Conservation (phyloP, 2,329 filamentous ascomycete genomes). For the Microcyclospora tardicrescens region DNA sequence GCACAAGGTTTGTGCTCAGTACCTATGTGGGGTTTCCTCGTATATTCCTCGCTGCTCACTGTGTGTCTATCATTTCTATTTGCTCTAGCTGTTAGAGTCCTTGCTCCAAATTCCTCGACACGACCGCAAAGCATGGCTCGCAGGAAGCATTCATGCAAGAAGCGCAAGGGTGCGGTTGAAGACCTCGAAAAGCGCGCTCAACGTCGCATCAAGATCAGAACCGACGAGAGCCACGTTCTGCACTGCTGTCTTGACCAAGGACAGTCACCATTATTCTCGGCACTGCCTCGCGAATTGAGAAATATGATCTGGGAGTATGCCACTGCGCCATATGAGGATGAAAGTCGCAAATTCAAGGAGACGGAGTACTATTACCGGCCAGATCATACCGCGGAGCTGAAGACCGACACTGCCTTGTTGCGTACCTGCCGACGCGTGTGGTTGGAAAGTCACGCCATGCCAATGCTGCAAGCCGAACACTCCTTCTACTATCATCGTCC, state of each 20-base stretch:
- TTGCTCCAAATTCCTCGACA: too few species aligned
- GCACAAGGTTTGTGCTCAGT: too few species aligned
- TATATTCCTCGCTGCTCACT: too few species aligned
- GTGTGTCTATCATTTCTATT: too few species aligned
- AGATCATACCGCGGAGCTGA: conserved; percentile 16
- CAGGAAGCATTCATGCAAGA: too few species aligned
- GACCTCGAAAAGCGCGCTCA: too few species aligned
- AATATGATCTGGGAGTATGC: conserved; percentile 24
- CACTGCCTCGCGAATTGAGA: conserved; percentile 23
- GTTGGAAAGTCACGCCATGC: conserved; percentile 21
- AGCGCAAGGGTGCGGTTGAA: too few species aligned
- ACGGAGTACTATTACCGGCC: conserved; percentile 22
- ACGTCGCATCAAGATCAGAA: too few species aligned
- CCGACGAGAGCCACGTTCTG: too few species aligned
- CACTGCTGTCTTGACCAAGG: background rate
- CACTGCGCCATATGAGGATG: conserved; percentile 14
- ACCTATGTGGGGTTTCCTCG: too few species aligned
- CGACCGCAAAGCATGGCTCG: too few species aligned
- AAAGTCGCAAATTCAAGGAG: conserved; percentile 9
- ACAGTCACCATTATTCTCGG: conserved; percentile 10
- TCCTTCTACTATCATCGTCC: conserved; percentile 11
- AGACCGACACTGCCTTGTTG: conserved; percentile 15
- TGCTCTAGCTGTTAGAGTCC: too few species aligned
- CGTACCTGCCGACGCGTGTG: conserved; percentile 25
- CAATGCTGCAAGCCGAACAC: conserved; percentile 19